Percentiles rank a stretch among this genome's conserved stretches.
phyloP scores from a whole-genome alignment of 108 stramenopile genomes.

The Nitzschia sp. region DNA sequence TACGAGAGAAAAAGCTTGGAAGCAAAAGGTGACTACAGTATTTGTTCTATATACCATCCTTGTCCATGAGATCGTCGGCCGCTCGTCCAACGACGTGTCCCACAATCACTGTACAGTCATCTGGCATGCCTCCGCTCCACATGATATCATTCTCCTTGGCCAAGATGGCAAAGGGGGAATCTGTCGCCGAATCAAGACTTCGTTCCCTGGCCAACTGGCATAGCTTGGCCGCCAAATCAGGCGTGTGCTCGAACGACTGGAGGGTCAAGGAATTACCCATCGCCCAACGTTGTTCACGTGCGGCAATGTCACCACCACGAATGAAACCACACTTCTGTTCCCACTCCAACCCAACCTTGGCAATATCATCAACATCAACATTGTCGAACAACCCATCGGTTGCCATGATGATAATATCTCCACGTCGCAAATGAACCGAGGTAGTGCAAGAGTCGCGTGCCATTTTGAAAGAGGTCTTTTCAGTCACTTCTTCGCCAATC shows the following conservation, averaged over 20 bases:
- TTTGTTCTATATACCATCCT: background rate
- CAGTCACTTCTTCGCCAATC: slow-evolving; percentile 76
- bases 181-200: slow-evolving; percentile 72
- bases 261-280: slow-evolving; percentile 62
- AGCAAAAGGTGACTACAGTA: too few species aligned
- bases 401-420: slow-evolving; percentile 94
- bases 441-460: slow-evolving; percentile 88
- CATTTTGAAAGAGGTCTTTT: slow-evolving; percentile 77
- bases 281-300: slow-evolving; percentile 72
- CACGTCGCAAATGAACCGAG: slow-evolving; percentile 87
- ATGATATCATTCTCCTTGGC: slow-evolving; percentile 98
- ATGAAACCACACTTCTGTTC: slow-evolving; percentile 84
- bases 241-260: slow-evolving; percentile 42
- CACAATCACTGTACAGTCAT: slow-evolving; percentile 91
- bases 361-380: slow-evolving; percentile 94
- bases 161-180: slow-evolving; percentile 94
- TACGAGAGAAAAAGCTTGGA: too few species aligned
- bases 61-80: slow-evolving; percentile 23
- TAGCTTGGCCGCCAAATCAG: slow-evolving; percentile 50
- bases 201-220: slow-evolving; percentile 77
- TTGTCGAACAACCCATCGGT: slow-evolving; percentile 98
- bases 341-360: slow-evolving; percentile 84
- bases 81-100: slow-evolving; percentile 81
- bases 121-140: slow-evolving; percentile 98
- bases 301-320: slow-evolving; percentile 62